Evolutionary conservation across 139 green algal species (phyloP).

Genomic region (Edaphochlamys debaryana): DNA sequence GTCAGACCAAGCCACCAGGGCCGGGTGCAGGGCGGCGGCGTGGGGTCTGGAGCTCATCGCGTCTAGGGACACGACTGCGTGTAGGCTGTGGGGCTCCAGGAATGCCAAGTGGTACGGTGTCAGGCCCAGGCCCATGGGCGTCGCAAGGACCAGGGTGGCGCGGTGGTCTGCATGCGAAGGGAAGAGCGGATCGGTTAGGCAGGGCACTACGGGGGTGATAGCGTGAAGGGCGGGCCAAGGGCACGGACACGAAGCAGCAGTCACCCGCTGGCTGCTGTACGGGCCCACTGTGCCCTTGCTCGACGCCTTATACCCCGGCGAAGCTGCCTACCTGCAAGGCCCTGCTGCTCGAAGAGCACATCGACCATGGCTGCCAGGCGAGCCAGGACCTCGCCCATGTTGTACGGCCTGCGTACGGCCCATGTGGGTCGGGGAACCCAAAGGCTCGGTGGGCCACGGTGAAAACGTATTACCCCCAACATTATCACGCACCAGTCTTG

Average conservation of each 20-base stretch:
- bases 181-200: too few relatives aligned
- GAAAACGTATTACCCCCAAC: too few relatives aligned
- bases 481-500: too few relatives aligned
- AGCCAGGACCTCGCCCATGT: background rate
- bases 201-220: too few relatives aligned
- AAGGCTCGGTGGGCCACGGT: too few relatives aligned
- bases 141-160: constrained; percentile 18
- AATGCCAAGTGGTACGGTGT: constrained; percentile 17
- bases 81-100: constrained; percentile 4
- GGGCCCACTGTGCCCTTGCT: too few relatives aligned
- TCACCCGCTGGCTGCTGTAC: too few relatives aligned
- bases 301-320: too few relatives aligned
- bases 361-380: background rate
- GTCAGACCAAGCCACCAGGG: background rate
- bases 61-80: background rate
- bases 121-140: background rate
- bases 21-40: too few relatives aligned
- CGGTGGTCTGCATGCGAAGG: constrained; percentile 3
- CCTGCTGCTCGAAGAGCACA: background rate
- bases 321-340: constrained; percentile 12
- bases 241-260: too few relatives aligned
- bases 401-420: background rate
- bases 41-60: constrained; percentile 2
- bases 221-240: too few relatives aligned
- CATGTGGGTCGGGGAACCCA: too few relatives aligned